Percentiles rank a stretch among this genome's conserved stretches.
Evolutionary conservation across 768 basidiomycete species (phyloP).

Genomic region (Pleurotus citrinopileatus): DNA sequence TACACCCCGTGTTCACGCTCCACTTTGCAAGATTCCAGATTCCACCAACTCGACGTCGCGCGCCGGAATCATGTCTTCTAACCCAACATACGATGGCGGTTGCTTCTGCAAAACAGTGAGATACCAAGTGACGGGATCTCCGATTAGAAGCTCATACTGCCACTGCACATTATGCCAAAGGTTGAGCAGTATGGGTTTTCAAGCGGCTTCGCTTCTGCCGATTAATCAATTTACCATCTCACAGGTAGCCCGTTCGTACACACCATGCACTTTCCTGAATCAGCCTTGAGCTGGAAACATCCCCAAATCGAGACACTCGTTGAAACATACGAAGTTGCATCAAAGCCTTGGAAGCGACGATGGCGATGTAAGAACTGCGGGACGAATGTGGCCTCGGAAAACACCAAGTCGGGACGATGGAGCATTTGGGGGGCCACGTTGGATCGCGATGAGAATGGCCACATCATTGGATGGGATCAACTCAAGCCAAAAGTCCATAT

Average conservation of each 20-base stretch:
- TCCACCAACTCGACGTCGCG: background rate
- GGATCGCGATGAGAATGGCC: slow-evolving; percentile 48
- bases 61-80: background rate
- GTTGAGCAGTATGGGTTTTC: slow-evolving; percentile 40
- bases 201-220: slow-evolving; percentile 1
- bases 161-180: slow-evolving; percentile 73
- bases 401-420: slow-evolving; percentile 43
- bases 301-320: slow-evolving; percentile 28
- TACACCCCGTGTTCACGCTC: too few species aligned
- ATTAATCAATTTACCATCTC: background rate
- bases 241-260: slow-evolving; percentile 61
- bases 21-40: too few species aligned
- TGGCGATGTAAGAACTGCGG: slow-evolving; percentile 66
- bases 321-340: slow-evolving; percentile 44
- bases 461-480: slow-evolving; percentile 48
- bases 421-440: slow-evolving; percentile 61
- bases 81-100: slow-evolving; percentile 35
- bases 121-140: slow-evolving; percentile 45
- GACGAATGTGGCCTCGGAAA: slow-evolving; percentile 47
- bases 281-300: slow-evolving; percentile 55
- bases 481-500: slow-evolving; percentile 64
- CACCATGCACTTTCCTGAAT: slow-evolving; percentile 52
- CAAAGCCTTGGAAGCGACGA: slow-evolving; percentile 59
- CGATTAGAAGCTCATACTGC: slow-evolving; percentile 59
- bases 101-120: slow-evolving; percentile 59